These are phyloP conservation scores for Teratosphaeria zuluensis DNA, from an alignment of 2,329 filamentous ascomycete genomes.

Conservation along the genomic window DNA sequence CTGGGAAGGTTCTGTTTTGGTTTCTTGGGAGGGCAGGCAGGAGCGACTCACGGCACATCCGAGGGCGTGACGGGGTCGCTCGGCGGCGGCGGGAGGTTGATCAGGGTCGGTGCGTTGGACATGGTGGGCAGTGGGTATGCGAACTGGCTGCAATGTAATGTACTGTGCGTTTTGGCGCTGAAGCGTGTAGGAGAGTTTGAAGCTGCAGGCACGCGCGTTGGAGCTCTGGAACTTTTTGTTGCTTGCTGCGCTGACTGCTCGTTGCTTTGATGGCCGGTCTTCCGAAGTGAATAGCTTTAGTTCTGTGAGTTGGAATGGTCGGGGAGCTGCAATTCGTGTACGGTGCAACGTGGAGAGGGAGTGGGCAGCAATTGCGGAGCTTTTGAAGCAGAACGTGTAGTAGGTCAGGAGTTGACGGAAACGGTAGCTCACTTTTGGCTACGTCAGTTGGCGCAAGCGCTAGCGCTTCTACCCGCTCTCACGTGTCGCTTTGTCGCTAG, in stretches of 20 bases:
- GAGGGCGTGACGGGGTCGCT: conserved; percentile 79
- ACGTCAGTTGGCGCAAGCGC: not conserved
- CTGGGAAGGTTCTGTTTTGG: not conserved
- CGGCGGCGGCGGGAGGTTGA: conserved; percentile 73
- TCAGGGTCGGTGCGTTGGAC: conserved; percentile 53
- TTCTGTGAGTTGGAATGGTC: not conserved
- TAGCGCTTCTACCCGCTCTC: not conserved
- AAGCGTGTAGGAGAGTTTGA: not conserved
- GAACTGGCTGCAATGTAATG: not conserved
- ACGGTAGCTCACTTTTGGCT: not conserved
- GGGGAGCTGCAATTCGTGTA: not conserved
- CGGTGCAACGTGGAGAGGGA: not conserved
- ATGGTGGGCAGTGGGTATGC: conserved; percentile 13
- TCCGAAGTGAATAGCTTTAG: no score
- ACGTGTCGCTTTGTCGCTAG: not conserved
- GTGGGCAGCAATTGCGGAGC: not conserved
- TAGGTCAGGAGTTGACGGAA: not conserved
- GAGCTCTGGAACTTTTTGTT: not conserved
- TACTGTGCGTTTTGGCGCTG: not conserved
- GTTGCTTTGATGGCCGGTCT: not conserved
- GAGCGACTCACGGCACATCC: conserved; percentile 63
- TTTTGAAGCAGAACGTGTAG: not conserved
- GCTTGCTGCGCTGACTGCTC: not conserved
- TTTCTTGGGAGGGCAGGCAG: conserved; percentile 26
- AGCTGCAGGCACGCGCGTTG: not conserved